Evolutionary conservation across 1,284 basidiomycete species (phyloP).

Genomic region (Cyathus olla): DNA sequence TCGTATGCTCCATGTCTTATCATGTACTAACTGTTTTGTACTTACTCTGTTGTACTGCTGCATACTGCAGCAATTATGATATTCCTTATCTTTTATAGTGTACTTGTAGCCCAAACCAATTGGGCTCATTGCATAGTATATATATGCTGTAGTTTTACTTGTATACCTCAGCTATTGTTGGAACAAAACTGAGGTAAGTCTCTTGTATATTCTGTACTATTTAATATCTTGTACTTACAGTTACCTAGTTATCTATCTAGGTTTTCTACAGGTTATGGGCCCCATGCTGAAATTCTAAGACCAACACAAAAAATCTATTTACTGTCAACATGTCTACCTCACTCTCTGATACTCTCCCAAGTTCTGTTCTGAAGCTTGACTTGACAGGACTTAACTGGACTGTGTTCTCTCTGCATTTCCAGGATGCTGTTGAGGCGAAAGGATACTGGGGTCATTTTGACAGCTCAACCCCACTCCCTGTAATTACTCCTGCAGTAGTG

Average conservation of each 20-base stretch:
- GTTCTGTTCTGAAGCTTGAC: conserved; percentile 40
- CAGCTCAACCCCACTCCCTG: conserved; percentile 13
- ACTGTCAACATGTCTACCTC: conserved; percentile 21
- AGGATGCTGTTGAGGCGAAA: conserved; percentile 38
- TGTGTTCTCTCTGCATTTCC: conserved; percentile 37
- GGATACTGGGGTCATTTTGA: conserved; percentile 39
- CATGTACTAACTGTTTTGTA: too few relatives aligned
- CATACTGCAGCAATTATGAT: too few relatives aligned
- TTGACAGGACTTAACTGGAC: conserved; percentile 44
- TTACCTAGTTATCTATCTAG: too few relatives aligned
- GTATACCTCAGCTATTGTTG: too few relatives aligned
- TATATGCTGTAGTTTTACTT: too few relatives aligned
- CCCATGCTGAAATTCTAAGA: conserved; percentile 16
- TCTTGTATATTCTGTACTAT: too few relatives aligned
- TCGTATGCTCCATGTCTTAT: too few relatives aligned
- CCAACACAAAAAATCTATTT: conserved; percentile 1
- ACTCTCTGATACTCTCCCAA: conserved; percentile 30
- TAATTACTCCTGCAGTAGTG: background rate
- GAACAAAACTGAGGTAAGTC: too few relatives aligned
- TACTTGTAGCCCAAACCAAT: too few relatives aligned
- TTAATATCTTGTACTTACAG: background rate
- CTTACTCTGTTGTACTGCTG: too few relatives aligned
- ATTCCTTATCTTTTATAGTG: too few relatives aligned
- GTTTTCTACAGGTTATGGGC: conserved; percentile 34
- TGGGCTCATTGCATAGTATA: too few relatives aligned